Percentiles rank a stretch among this genome's conserved stretches.
These are phyloP conservation scores for Dactylellina parvicollis DNA, from an alignment of 2,329 filamentous ascomycete species.

Conservation along the genomic window DNA sequence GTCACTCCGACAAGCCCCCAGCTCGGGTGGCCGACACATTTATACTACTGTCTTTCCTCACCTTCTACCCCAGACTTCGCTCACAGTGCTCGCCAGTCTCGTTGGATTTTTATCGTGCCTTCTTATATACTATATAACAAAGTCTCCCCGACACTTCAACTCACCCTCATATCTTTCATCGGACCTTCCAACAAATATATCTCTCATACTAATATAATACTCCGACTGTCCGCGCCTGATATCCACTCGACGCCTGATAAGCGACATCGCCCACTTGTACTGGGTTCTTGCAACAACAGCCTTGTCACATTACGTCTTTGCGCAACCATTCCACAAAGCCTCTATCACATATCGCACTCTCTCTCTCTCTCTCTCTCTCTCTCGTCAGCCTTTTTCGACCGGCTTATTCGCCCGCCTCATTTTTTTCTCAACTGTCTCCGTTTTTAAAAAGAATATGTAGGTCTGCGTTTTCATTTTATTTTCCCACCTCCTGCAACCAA, in stretches of 20 bases:
- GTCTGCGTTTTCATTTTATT: slow-evolving; percentile 33
- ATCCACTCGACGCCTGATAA: slow-evolving; percentile 43
- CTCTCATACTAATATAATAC: not conserved
- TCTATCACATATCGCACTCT: slow-evolving; percentile 46
- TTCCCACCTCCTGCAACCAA: slow-evolving; percentile 25
- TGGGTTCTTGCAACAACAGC: slow-evolving; percentile 13
- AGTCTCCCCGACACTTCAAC: not conserved
- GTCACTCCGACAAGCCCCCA: slow-evolving; percentile 29
- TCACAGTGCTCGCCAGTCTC: not conserved
- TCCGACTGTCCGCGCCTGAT: slow-evolving; percentile 18
- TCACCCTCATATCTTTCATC: not conserved
- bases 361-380: not conserved
- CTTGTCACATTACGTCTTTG: slow-evolving; percentile 53
- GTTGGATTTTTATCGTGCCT: slow-evolving; percentile 1
- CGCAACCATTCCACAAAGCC: slow-evolving; percentile 51
- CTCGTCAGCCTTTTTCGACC: slow-evolving; percentile 37
- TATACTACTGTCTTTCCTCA: slow-evolving; percentile 49
- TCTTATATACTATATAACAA: slow-evolving; percentile 12
- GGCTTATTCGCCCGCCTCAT: slow-evolving; percentile 20
- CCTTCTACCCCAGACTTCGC: slow-evolving; percentile 51
- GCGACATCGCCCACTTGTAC: slow-evolving; percentile 20
- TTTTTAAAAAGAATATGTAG: slow-evolving; percentile 37
- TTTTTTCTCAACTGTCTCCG: not conserved
- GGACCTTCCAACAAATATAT: not conserved
- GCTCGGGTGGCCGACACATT: slow-evolving; percentile 44